Percentiles rank a stretch among this genome's conserved stretches.
phyloP scores from a whole-genome alignment of 805 yeast species.

The Tetrapisispora nanseiensis region DNA sequence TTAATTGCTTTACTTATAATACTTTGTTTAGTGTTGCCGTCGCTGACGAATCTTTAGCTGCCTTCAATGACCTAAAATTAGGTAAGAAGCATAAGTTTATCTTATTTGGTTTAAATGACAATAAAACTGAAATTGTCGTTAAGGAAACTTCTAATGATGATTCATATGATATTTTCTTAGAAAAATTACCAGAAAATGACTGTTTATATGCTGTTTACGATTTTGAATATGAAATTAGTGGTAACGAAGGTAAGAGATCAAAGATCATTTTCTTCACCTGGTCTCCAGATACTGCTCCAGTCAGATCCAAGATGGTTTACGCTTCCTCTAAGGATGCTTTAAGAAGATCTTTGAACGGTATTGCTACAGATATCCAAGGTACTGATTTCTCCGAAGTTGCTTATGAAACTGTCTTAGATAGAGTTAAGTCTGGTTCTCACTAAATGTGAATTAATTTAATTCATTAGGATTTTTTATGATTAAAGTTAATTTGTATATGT shows the following conservation, averaged over 20 bases:
- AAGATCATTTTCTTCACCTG: constrained; percentile 68
- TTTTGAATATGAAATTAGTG: constrained; percentile 84
- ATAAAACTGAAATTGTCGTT: constrained; percentile 85
- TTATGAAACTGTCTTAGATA: constrained; percentile 84
- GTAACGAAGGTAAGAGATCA: constrained; percentile 90
- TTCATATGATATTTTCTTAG: constrained; percentile 80
- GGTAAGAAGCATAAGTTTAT: constrained; percentile 84
- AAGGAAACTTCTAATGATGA: constrained; percentile 66
- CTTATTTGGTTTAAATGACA: constrained; percentile 70
- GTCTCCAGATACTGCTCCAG: constrained; percentile 97
- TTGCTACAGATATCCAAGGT: constrained; percentile 91
- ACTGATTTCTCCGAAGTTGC: constrained; percentile 97
- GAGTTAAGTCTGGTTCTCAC: constrained; percentile 66
- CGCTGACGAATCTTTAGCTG: constrained; percentile 82
- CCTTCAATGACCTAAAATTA: constrained; percentile 92
- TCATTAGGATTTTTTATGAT: neutral
- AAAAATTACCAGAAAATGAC: constrained; percentile 87
- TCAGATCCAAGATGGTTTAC: constrained; percentile 94
- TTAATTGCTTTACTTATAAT: no score
- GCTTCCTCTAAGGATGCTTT: constrained; percentile 97
- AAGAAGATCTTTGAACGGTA: constrained; percentile 94
- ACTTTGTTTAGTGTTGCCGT: constrained; percentile 74
- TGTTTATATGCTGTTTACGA: constrained; percentile 95
- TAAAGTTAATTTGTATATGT: neutral
- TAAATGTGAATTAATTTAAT: neutral